Percentiles rank a stretch among this genome's conserved stretches.
phyloP scores from a whole-genome alignment of 2,329 filamentous ascomycete genomes.

The Trichoderma arundinaceum region DNA sequence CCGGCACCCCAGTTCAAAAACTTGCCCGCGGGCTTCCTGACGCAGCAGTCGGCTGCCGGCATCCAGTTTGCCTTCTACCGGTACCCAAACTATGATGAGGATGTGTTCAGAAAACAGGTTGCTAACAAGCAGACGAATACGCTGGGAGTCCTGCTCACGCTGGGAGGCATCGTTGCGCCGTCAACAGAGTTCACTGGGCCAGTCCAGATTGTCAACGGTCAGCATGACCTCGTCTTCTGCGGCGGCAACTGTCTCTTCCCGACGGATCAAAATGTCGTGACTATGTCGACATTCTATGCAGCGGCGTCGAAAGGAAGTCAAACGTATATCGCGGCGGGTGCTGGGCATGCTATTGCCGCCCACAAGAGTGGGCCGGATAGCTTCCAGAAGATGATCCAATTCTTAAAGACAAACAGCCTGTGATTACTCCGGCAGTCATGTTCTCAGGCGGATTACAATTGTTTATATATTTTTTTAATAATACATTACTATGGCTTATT shows the following conservation, averaged over 20 bases:
- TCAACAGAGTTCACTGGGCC: constrained; percentile 17
- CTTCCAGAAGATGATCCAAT: constrained; percentile 9
- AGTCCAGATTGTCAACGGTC: constrained; percentile 10
- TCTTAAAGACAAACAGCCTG: constrained; percentile 1
- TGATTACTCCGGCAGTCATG: neutral
- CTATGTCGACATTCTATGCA: constrained; percentile 5
- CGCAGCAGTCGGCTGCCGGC: constrained; percentile 16
- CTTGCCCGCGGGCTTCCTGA: constrained; percentile 13
- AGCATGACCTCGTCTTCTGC: constrained; percentile 17
- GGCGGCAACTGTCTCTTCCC: constrained; percentile 19
- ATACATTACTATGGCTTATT: neutral
- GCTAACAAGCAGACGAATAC: constrained; percentile 19
- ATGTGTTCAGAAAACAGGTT: neutral
- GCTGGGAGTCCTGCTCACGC: constrained; percentile 15
- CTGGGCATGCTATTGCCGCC: constrained; percentile 16
- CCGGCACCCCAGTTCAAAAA: constrained; percentile 9
- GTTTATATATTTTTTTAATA: neutral
- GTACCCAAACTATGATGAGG: constrained; percentile 11
- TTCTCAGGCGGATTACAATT: neutral
- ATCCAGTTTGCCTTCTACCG: constrained; percentile 24
- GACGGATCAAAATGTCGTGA: constrained; percentile 11
- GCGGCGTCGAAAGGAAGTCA: constrained; percentile 5
- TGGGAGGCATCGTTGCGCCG: constrained; percentile 17
- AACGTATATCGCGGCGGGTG: constrained; percentile 22
- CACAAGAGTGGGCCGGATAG: constrained; percentile 16